Evolutionary conservation across 208 protist genomes (phyloP), one percentile per base, ranked within the genome.

Genomic region (Leishmania gerbilli): DNA sequence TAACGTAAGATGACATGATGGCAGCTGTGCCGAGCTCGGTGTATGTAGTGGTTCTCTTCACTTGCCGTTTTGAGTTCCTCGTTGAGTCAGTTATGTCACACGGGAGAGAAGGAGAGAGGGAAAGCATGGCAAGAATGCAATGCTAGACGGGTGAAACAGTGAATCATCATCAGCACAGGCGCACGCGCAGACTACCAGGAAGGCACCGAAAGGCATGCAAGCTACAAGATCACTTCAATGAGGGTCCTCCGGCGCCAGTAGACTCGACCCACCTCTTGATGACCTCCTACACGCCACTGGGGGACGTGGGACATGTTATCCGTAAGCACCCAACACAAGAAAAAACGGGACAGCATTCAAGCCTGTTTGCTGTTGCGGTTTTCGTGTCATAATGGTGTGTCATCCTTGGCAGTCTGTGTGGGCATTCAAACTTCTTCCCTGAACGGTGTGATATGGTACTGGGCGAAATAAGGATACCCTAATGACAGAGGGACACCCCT

Each of bases 1-100:
- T 86, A 3, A 95, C 51, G 72, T 92, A 87, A 1, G 87, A 88
- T 81, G 49, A 58, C 74, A 77, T 77, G 51, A 60, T 21, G 67
- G 24, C 11, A 71, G 19, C 19, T 17, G 6, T 34, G 69, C 27
- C 11, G 17, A 74, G 45, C 5, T 47, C 45, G 1, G 24, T 74
- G 77, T 74, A 11, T 24, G 49, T n/a, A 17, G 65, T 37, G 19
- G 37, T 49, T 15, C 11, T 21, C 24, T 53, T 74, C 19, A 31
- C 8, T 15, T 21, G 3, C 4, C 6, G 45, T 15, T 51, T 31
- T 55, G 13, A 8, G 42, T 74, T 24, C 15, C 40, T 74, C 69
- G 15, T 4, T 49, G 45, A 74, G 17, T 27, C 42, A 21, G 37
- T 24, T 37, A 2, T 31, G 1, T n/a, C 40, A 24, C 67, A 27